Conservation (phyloP, 176 grass and related monocot species). For the Stipa capillata region DNA sequence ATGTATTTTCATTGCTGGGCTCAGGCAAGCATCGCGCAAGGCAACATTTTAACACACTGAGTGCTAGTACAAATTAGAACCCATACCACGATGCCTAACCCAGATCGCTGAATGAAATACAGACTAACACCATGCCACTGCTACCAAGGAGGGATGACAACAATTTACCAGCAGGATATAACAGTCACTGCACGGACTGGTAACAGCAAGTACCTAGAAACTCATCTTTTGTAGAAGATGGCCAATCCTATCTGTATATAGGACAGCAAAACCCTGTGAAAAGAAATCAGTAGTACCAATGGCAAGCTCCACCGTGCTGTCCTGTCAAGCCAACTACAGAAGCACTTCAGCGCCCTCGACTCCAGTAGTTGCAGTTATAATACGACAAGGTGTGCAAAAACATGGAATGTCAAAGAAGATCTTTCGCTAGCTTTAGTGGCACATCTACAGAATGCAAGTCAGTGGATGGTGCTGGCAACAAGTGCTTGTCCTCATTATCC, state of each 20-base stretch:
- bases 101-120: not conserved
- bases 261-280: not conserved
- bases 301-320: slow-evolving; percentile 4
- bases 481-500: slow-evolving; percentile 40
- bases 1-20: not conserved
- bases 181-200: not conserved
- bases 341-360: not conserved
- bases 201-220: not conserved
- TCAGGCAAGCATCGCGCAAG: not conserved
- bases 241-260: slow-evolving; percentile 15
- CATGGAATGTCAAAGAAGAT: slow-evolving; percentile 45
- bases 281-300: not conserved
- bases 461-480: slow-evolving; percentile 26
- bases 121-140: not conserved
- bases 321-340: slow-evolving; percentile 1
- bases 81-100: not conserved
- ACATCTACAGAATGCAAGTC: slow-evolving; percentile 50
- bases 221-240: slow-evolving; percentile 2
- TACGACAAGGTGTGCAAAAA: not conserved
- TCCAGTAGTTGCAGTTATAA: not conserved
- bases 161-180: not conserved
- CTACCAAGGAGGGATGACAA: not conserved
- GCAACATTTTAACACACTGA: not conserved
- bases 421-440: slow-evolving; percentile 48
- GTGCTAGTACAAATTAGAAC: not conserved